Base-by-base conservation (phyloP, 1,139 yeast species). In the Kodamaea plutei region DNA sequence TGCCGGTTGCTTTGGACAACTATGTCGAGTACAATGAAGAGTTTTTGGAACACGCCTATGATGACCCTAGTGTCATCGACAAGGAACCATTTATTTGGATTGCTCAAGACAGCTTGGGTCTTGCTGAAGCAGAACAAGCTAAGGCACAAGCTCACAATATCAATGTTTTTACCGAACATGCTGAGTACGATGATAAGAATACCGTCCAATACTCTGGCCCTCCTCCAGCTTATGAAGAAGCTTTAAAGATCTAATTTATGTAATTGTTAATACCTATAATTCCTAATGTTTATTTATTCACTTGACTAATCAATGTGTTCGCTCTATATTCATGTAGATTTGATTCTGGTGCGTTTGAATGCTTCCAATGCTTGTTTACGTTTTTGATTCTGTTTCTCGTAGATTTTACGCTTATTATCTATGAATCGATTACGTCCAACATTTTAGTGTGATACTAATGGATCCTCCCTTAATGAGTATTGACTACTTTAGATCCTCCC, bases 31-130 rank as follows among this genome's bases (percentile, higher is more conserved):
- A 67, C 43, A 60, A 64, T 35, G 55, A 60, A 5, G 69, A 61
- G 15, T 68, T 65, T 45, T 45, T 64, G 22, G 50, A 54, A 37
- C 58, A 48, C 37, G 94, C 95, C 4, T 83, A 79, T 48, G 72
- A 75, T 29, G 77, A 76, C 49, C 88, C 89, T 13, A 72, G 71
- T 33, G 78, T 82, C 20, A 61, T 61, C 15, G 80, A 76, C 26
- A 69, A 65, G 19, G 79, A 73, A 43, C 85, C 87, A 10, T 73
- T 73, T 26, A 65, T 81, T 31, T 83, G 93, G 93, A 63, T 80
- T 40, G 77, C 83, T 25, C 66, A 58, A 39, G 93, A 83, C 54
- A 70, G 75, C 16, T 61, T 81, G 73, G 91, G 91, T 13, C 67
- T 83, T 26, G 74, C 85, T 4, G 71, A 67, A 34, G 68, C 70